phyloP scores from a whole-genome alignment of 768 basidiomycete genomes.

The Trametopsis cervina region DNA sequence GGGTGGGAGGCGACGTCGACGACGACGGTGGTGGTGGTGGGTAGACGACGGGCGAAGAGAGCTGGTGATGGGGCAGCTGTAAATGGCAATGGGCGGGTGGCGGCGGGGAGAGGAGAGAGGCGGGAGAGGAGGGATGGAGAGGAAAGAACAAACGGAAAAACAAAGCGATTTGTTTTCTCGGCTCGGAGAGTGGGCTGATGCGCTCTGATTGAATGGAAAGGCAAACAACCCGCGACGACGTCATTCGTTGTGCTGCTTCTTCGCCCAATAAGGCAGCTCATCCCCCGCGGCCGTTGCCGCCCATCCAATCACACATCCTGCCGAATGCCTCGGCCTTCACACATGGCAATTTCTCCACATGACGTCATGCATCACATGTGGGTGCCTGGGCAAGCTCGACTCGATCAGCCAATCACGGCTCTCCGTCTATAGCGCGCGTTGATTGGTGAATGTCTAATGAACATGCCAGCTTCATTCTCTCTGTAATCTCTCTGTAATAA shows the following conservation, averaged over 20 bases:
- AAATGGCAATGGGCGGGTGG: slow-evolving; percentile 23
- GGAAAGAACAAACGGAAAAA: slow-evolving; percentile 1
- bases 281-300: slow-evolving; percentile 2
- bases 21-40: not conserved
- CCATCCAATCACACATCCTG: slow-evolving; percentile 5
- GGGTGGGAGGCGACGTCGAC: slow-evolving; percentile 19
- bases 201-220: slow-evolving; percentile 4
- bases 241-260: slow-evolving; percentile 8
- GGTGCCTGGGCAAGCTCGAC: slow-evolving; percentile 5
- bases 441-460: no score
- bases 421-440: no score
- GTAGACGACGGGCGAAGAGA: slow-evolving; percentile 12
- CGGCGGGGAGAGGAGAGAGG: slow-evolving; percentile 35
- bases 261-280: slow-evolving; percentile 3
- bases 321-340: slow-evolving; percentile 5
- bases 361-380: slow-evolving; percentile 12
- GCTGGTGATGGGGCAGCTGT: slow-evolving; percentile 18
- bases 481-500: no score
- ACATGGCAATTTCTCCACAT: slow-evolving; percentile 5
- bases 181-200: slow-evolving; percentile 3
- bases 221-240: slow-evolving; percentile 8
- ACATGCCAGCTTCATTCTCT: no score
- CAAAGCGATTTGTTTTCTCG: slow-evolving; percentile 3
- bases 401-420: no score
- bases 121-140: slow-evolving; percentile 5